These are phyloP conservation scores for Komagataella ulmi DNA, from an alignment of 805 yeast species.

Conservation along the genomic window DNA sequence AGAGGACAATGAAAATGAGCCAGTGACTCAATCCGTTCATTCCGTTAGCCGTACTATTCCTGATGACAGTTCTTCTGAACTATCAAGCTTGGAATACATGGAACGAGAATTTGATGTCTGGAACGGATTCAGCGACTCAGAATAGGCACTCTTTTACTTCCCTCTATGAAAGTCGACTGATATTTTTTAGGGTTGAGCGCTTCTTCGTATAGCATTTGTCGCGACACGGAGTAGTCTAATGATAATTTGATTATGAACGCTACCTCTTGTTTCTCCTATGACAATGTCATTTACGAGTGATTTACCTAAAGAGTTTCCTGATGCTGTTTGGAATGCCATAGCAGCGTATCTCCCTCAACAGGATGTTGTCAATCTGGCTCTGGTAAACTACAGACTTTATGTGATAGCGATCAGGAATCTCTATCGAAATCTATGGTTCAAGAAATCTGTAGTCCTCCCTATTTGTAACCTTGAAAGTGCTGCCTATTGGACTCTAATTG, in stretches of 20 bases:
- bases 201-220: not conserved
- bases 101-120: not conserved
- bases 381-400: slow-evolving; percentile 18
- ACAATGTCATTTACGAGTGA: not conserved
- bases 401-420: slow-evolving; percentile 17
- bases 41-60: not conserved
- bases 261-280: not conserved
- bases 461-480: slow-evolving; percentile 18
- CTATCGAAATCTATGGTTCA: slow-evolving; percentile 23
- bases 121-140: not conserved
- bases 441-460: slow-evolving; percentile 18
- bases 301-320: slow-evolving; percentile 8
- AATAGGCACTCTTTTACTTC: too few species aligned
- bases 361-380: slow-evolving; percentile 19
- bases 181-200: not conserved
- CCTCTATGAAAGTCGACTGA: not conserved
- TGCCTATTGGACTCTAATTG: slow-evolving; percentile 22
- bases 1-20: not conserved
- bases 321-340: slow-evolving; percentile 8
- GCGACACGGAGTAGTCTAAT: not conserved
- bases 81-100: not conserved
- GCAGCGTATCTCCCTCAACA: slow-evolving; percentile 24
- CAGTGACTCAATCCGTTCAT: not conserved
- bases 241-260: not conserved
- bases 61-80: not conserved